Evolutionary conservation across 2,329 filamentous ascomycete species (phyloP), one percentile per base, ranked within the genome.

Genomic region (Fusarium pilosicola): DNA sequence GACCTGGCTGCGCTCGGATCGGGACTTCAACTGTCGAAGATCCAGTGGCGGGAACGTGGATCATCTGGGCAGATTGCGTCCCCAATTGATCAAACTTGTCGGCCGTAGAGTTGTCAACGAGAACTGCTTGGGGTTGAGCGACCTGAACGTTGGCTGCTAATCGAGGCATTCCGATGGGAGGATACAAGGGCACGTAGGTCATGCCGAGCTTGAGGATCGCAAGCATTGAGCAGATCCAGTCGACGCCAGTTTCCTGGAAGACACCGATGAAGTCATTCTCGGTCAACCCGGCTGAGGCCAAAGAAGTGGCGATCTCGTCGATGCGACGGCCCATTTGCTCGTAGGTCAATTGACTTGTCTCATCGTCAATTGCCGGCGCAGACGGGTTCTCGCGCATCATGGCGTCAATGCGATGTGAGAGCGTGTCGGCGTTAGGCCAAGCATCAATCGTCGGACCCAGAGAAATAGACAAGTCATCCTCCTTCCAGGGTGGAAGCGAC

Each of bases 121-220:
- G 62, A n/a, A 70, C 46, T n/a, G 44, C 48, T 18, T 56, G 51
- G 2, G 66, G 66, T 6, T 58, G 66, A 24, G 66, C 57, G 20
- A 55, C 66, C 30, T 62, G 44, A 1, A 69, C 38, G 7, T 55
- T 69, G 12, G 54, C 46, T 7, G 66, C 51, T 1, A 69, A 34
- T n/a, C 66, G 64, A 8, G 56, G 39, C 6, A 62, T 55, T 3
- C 55, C 55, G 1, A 49, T 62, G n/a, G 55, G 52, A 8, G 63
- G 42, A 46, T 69, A 59, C n/a, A 69, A 38, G 1, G 66, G 66
- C 26, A 69, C 56, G 20, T 69, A 69, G n/a, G 55, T 57, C 41
- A 55, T 59, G 7, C 66, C 62, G 1, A 67, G 30, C 20, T 60
- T 61, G 10, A 69, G 36, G 2, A 69, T 67, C 26, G 66, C 66